Evolutionary conservation across 805 yeast genomes (phyloP), one percentile per base, ranked within the genome.

Genomic region (Cyberlindnera americana): DNA sequence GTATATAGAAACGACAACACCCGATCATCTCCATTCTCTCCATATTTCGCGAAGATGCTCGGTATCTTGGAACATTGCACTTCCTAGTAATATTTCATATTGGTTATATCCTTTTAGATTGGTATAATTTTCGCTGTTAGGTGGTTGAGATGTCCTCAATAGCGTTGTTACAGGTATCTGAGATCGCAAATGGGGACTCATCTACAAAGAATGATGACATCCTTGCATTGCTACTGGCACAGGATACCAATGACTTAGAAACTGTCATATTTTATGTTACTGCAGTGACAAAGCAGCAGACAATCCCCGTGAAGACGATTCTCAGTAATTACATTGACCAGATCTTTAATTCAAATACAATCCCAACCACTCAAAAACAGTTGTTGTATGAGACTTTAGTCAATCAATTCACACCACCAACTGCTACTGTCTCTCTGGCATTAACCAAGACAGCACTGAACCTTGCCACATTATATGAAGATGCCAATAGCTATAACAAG

Each of bases 271-370:
- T 33, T 30, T 44, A 46, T 29, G 22, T 49, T 19, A 41, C 29
- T 19, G 50, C 49, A 2, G 18, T 51, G 3, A 36, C 44, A 3
- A 53, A 53, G 22, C 57, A 53, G 26, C 57, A 46, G 18, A 34
- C 50, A 1, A 24, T 51, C 4, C 51, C 52, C 1, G 46, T 51
- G 15, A 53, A 46, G 35, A 34, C 37, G 22, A 48, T 49, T 6
- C 35, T 53, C 4, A 29, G 23, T 4, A 25, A 16, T 1, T 49
- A 43, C 23, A 37, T 51, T 9, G 44, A 44, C 5, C 19, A 30
- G 12, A 19, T 47, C 22, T 42, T 38, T 11, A 9, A 10, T 11
- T 17, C 17, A 3, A n/a, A 24, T 3, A 13, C 15, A 6, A 25
- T 25, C 5, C 12, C 17, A 9, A 22, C 12, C 11, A 19, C 10